phyloP scores from a whole-genome alignment of 768 basidiomycete genomes.

The Holtermannia corniformis region DNA sequence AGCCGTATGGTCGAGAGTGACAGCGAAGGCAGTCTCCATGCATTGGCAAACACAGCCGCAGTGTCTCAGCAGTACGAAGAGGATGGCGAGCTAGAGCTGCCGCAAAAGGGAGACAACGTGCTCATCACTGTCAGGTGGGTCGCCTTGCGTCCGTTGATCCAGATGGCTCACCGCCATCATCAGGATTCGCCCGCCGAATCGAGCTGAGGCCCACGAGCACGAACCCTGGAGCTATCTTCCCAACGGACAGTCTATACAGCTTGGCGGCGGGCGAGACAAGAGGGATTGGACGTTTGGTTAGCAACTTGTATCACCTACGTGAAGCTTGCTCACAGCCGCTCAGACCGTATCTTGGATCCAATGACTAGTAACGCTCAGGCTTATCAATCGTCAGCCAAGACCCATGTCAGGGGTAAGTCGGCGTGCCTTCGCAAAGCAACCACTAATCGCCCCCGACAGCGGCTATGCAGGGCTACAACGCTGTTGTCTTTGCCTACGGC shows the following conservation, averaged over 20 bases:
- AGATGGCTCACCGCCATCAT: not conserved
- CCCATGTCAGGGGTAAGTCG: slow-evolving; percentile 30
- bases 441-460: slow-evolving; percentile 43
- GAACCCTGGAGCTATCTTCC: slow-evolving; percentile 25
- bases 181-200: slow-evolving; percentile 36
- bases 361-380: slow-evolving; percentile 24
- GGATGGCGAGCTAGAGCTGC: slow-evolving; percentile 9
- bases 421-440: not conserved
- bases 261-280: slow-evolving; percentile 25
- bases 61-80: not conserved
- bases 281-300: slow-evolving; percentile 38
- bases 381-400: slow-evolving; percentile 30
- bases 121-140: slow-evolving; percentile 37
- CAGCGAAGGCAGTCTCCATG: slow-evolving; percentile 16
- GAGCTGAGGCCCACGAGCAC: slow-evolving; percentile 17
- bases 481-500: slow-evolving; percentile 76
- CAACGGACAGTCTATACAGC: slow-evolving; percentile 27
- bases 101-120: slow-evolving; percentile 30
- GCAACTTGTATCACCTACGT: too few relatives aligned
- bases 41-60: slow-evolving; percentile 8
- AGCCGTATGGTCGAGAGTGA: slow-evolving; percentile 19
- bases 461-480: slow-evolving; percentile 94
- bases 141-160: not conserved
- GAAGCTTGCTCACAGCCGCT: not conserved
- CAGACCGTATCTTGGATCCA: slow-evolving; percentile 39